Conservation (phyloP, 345 rosid species). For the Eucalyptus regnans region DNA sequence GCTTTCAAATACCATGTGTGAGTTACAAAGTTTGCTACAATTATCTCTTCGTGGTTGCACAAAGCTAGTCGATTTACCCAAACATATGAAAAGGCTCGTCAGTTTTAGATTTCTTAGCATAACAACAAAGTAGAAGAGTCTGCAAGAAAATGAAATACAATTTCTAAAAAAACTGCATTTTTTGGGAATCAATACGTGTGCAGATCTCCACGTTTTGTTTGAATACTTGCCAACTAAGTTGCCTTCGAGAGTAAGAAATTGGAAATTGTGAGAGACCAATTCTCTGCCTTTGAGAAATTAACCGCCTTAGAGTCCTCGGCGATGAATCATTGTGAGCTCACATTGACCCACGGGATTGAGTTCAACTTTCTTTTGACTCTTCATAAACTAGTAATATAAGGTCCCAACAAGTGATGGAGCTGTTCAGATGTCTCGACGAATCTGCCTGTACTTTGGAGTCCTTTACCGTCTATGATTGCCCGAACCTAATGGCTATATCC, state of each 20-base stretch:
- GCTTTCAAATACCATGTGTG: background rate
- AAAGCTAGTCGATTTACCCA: background rate
- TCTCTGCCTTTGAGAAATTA: background rate
- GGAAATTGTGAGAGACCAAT: background rate
- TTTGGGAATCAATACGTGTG: background rate
- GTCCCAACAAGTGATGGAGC: background rate
- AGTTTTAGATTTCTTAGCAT: background rate
- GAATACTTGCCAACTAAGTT: background rate
- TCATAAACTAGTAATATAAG: too few species aligned
- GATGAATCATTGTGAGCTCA: background rate
- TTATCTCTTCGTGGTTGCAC: background rate
- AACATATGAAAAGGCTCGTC: background rate
- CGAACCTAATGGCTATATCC: too few species aligned
- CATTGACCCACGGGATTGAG: background rate
- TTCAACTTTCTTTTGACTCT: background rate
- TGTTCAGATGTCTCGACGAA: background rate
- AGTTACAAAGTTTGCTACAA: background rate
- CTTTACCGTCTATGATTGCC: background rate
- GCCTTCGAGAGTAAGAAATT: background rate
- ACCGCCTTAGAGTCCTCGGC: background rate
- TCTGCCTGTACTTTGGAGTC: background rate
- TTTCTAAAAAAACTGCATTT: too few species aligned
- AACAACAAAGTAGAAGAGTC: background rate
- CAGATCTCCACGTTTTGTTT: background rate
- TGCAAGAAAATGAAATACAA: background rate